Base-by-base conservation (phyloP, 2,329 filamentous ascomycete genomes). In the Venturiaceae sp. region DNA sequence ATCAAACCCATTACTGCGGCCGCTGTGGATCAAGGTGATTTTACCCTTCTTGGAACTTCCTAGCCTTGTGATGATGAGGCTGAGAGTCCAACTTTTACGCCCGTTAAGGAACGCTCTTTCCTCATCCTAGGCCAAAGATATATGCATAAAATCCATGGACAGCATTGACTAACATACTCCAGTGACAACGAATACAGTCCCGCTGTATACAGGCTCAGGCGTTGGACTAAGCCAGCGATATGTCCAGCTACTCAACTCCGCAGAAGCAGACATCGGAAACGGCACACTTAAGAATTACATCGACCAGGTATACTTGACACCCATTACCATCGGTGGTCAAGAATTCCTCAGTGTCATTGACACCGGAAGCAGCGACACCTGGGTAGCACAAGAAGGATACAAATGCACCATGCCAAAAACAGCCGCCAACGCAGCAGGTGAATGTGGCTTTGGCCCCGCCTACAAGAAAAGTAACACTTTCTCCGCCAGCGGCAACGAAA, bases 351-450 rank as follows among this genome's bases (percentile, higher is more conserved):
- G 32, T 19, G 53, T 56, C 14, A 19, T 61, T 19, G 59, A 61
- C 58, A 61, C 59, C 9, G 59, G 59, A 6, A 33, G 19, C 33
- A 26, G 41, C 28, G 59, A 61, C 34, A 61, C 59, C 26, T 61
- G 59, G 59, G 26, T 61, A 14, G 52, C 53, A 7, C 21, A 36
- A 14, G 36, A 55, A 21, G 32, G 46, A 23, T 61, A 56, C 41
- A 53, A 59, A 47, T 59, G 57, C 47, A 30, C 33, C 33, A 50
- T 55, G 44, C 26, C 33, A 8, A 13, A 13, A 23, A 46, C 41
- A 46, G 21, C 41, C 23, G 28, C 2, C 30, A 59, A 41, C 23
- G 36, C 32, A 19, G 33, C 53, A 26, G 56, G 28, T 2, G 28
- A 37, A 21, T 61, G 59, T 28, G 34, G 28, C 1, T 60, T 60